These are phyloP conservation scores for Vaccinium macrocarpon DNA, from an alignment of 148 eudicot genomes.

Conservation along the genomic window DNA sequence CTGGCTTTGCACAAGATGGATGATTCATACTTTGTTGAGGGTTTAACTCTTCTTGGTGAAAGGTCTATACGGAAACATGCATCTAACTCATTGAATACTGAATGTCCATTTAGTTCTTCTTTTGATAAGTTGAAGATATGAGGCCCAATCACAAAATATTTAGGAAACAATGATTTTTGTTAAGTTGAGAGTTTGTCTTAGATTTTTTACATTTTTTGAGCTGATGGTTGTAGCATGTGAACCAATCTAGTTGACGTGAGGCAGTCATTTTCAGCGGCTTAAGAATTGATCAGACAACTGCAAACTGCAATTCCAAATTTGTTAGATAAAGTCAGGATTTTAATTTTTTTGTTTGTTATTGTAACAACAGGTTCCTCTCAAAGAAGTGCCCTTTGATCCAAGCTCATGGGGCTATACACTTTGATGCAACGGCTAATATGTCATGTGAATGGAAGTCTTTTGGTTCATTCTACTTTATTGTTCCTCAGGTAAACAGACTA, in stretches of 20 bases:
- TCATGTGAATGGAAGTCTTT: slow-evolving; percentile 86
- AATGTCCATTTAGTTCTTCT: no score
- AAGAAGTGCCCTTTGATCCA: slow-evolving; percentile 80
- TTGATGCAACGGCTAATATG: slow-evolving; percentile 64
- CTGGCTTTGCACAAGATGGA: no score
- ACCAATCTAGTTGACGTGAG: background rate
- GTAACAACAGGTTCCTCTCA: slow-evolving; percentile 65
- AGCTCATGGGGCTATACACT: slow-evolving; percentile 95
- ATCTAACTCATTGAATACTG: no score
- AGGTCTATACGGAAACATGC: no score
- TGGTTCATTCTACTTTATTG: slow-evolving; percentile 92
- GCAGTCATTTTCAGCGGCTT: background rate
- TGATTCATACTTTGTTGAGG: no score
- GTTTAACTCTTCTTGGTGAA: no score
- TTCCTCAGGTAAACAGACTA: slow-evolving; percentile 68
- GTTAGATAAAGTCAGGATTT: background rate
- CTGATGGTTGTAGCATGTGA: background rate
- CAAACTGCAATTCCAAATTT: background rate
- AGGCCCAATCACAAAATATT: no score
- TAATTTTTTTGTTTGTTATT: background rate
- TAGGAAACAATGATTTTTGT: no score
- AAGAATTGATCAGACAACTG: background rate
- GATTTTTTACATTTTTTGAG: no score
- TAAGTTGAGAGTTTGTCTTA: background rate
- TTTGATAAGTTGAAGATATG: no score